These are phyloP conservation scores for Moricandia arvensis DNA, from an alignment of 345 rosid genomes.

Conservation along the genomic window DNA sequence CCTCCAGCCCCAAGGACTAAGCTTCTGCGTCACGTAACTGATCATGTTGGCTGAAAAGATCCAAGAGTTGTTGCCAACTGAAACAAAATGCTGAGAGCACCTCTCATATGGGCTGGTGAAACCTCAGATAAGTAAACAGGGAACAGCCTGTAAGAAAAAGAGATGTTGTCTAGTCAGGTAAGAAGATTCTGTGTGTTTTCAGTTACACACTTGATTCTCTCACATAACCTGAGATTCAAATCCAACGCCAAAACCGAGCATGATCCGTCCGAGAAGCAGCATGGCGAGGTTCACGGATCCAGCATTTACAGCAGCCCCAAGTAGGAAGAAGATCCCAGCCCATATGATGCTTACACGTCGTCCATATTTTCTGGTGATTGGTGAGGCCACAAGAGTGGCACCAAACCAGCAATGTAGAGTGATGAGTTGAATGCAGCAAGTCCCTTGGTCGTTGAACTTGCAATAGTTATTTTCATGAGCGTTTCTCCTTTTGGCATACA, in stretches of 20 bases:
- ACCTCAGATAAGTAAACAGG: conserved; percentile 80
- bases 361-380: conserved; percentile 65
- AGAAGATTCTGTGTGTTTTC: neutral
- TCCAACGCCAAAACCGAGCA: conserved; percentile 87
- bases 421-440: conserved; percentile 78
- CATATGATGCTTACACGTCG: conserved; percentile 70
- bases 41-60: conserved; percentile 84
- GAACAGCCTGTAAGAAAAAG: conserved; percentile 52
- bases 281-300: conserved; percentile 58
- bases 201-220: neutral
- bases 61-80: conserved; percentile 73
- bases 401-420: conserved; percentile 77
- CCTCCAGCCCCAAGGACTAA: conserved; percentile 85
- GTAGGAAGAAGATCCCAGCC: conserved; percentile 67
- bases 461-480: conserved; percentile 86
- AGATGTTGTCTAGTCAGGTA: neutral
- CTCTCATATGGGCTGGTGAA: conserved; percentile 87
- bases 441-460: conserved; percentile 69
- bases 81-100: conserved; percentile 78
- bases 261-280: conserved; percentile 71
- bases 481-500: conserved; percentile 51
- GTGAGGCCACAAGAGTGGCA: conserved; percentile 68
- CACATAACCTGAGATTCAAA: conserved; percentile 53
- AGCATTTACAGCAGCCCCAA: conserved; percentile 66
- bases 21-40: conserved; percentile 65